These are phyloP conservation scores for Phyllosticta paracitricarpa DNA, from an alignment of 2,329 filamentous ascomycete species.

Conservation along the genomic window DNA sequence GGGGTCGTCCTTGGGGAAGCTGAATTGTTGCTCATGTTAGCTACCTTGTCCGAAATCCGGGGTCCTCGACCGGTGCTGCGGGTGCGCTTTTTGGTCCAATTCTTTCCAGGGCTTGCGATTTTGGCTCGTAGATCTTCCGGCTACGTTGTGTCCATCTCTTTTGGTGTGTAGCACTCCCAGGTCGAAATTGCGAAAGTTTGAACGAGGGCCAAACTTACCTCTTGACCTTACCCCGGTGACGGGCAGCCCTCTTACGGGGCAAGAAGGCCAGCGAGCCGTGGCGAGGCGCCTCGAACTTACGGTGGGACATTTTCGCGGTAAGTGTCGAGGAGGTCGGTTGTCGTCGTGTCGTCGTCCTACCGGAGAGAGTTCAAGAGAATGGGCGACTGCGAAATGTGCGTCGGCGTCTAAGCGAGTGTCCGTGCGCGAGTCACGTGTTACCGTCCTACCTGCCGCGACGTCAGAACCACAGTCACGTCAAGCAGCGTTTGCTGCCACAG, in stretches of 20 bases:
- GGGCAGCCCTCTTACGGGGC: slow-evolving; percentile 72
- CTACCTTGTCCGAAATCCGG: not conserved
- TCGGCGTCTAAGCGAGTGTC: not conserved
- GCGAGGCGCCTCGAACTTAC: slow-evolving; percentile 78
- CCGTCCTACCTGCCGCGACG: not conserved
- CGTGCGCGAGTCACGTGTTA: not conserved
- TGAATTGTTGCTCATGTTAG: slow-evolving; percentile 28
- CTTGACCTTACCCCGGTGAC: slow-evolving; percentile 97
- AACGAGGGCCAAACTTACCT: slow-evolving; percentile 55
- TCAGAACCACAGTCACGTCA: too few species aligned
- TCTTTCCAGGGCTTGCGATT: not conserved
- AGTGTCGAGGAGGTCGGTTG: slow-evolving; percentile 1
- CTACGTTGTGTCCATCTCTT: not conserved
- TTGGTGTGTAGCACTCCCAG: not conserved
- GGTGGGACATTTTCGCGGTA: slow-evolving; percentile 41
- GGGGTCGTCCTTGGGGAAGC: slow-evolving; percentile 99
- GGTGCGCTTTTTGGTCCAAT: not conserved
- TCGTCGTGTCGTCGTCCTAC: slow-evolving; percentile 9
- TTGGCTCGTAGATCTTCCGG: not conserved
- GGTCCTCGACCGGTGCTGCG: not conserved
- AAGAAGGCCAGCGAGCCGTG: slow-evolving; percentile 63
- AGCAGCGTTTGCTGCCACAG: too few species aligned
- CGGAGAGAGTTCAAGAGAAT: not conserved
- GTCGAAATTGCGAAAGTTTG: slow-evolving; percentile 6
- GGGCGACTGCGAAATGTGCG: slow-evolving; percentile 5